Percentiles rank a stretch among this genome's conserved stretches.
Evolutionary conservation across 805 yeast species (phyloP).

Genomic region (Lipomyces orientalis): DNA sequence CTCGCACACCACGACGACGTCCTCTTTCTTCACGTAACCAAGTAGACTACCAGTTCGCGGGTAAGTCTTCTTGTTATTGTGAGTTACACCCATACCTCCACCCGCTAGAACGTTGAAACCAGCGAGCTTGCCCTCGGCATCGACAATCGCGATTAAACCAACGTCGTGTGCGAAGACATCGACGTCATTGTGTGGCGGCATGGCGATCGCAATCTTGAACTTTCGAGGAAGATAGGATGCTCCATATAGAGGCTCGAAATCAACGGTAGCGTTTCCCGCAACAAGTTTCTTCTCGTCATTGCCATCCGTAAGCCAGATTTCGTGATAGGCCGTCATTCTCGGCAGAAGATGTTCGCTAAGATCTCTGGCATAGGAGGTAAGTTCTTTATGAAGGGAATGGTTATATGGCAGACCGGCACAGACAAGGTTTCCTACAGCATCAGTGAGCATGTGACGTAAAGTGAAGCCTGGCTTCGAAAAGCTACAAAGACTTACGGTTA

Average conservation of each 20-base stretch:
- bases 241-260: conserved; percentile 86
- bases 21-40: conserved; percentile 73
- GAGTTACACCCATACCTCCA: conserved; percentile 99
- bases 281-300: conserved; percentile 79
- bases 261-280: conserved; percentile 82
- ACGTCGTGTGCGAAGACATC: conserved; percentile 96
- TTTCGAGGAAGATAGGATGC: conserved; percentile 90
- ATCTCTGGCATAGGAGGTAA: conserved; percentile 63
- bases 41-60: conserved; percentile 91
- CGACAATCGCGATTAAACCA: conserved; percentile 85
- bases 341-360: conserved; percentile 87
- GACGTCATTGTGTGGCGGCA: conserved; percentile 95
- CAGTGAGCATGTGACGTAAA: background rate
- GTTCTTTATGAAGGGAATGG: conserved; percentile 78
- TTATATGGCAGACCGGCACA: conserved; percentile 84
- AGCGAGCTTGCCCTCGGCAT: conserved; percentile 55
- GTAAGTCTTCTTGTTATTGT: conserved; percentile 93
- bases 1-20: conserved; percentile 80
- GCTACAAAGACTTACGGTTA: conserved; percentile 55
- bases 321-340: conserved; percentile 92
- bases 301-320: conserved; percentile 86
- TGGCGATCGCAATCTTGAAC: conserved; percentile 91
- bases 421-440: conserved; percentile 70
- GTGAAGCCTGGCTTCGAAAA: background rate
- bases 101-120: conserved; percentile 93